Evolutionary conservation across 2,329 filamentous ascomycete species (phyloP), one percentile per base, ranked within the genome.

Genomic region (Pseudogymnoascus sp.): DNA sequence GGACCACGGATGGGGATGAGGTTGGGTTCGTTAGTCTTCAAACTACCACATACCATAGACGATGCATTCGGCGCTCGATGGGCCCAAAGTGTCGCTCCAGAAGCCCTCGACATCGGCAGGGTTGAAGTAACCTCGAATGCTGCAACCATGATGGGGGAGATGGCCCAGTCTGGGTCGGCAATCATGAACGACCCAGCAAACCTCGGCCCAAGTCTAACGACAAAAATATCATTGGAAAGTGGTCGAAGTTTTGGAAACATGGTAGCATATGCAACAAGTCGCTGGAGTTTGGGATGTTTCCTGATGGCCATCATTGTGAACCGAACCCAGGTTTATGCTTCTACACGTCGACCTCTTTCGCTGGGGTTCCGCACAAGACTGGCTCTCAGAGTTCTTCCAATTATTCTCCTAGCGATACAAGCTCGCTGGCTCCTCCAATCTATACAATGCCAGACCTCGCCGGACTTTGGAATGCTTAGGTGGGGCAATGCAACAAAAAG

Each of bases 321-420:
- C 73, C 86, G 94, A 63, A 95, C 94, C 6, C 88, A 92, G 63
- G 94, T 97, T 68, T 97, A 96, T 74, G 93, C 92, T 43, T 93
- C 92, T 0, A 93, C 91, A 12, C 83, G 94, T 65, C 84, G 92
- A 61, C 86, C 90, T 61, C 79, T 97, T n/a, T 82, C 83, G 8
- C 80, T 97, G 2, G 82, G 83, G 62, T 93, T 90, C 85, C 82
- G 86, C 37, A 78, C 87, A 60, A 85, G 91, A 45, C 74, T 95
- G 3, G 73, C 85, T 6, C 74, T 96, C 12, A 89, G 92, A 60
- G 77, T 88, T 33, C 72, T 87, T 2, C 90, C 92, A 0, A 87
- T 96, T 43, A 39, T 88, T 4, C 77, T 92, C 0, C 86, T 96
- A 62, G 71, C 83, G 4, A 75, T 83, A 37, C 91, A 97, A 71